Conservation (phyloP, 2,329 filamentous ascomycete genomes). For the Paecilomyces sp. region DNA sequence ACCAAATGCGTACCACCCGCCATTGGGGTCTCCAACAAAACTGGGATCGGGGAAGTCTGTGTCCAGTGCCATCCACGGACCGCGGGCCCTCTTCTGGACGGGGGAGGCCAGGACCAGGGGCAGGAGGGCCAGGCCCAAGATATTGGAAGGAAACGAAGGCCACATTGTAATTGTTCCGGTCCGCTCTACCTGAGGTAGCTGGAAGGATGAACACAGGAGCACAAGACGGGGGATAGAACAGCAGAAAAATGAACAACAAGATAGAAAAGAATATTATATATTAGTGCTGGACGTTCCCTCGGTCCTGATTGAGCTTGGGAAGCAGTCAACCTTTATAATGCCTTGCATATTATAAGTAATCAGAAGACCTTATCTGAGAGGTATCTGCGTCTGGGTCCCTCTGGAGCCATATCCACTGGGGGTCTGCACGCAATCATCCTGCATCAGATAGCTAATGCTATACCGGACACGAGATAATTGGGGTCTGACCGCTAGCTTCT, state of each 20-base stretch:
- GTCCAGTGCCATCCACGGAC: conserved; percentile 21
- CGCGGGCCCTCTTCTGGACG: conserved; percentile 10
- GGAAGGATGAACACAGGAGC: neutral
- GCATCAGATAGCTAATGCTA: neutral
- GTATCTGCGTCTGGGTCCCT: neutral
- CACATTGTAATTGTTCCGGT: neutral
- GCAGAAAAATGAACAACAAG: neutral
- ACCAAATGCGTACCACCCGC: conserved; percentile 53
- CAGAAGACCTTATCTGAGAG: neutral
- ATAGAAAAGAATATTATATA: neutral
- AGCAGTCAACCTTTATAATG: neutral
- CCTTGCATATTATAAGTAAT: neutral
- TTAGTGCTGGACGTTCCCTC: neutral
- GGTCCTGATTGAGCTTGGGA: neutral
- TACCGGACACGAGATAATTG: neutral
- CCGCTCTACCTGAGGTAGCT: neutral
- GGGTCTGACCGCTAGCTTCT: neutral
- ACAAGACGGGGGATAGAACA: neutral
- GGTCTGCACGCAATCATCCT: neutral
- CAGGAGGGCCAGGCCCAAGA: conserved; percentile 4
- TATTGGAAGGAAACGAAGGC: neutral
- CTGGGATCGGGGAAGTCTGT: conserved; percentile 36
- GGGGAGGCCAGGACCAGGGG: conserved; percentile 12
- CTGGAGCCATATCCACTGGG: neutral
- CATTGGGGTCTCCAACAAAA: conserved; percentile 41